These are phyloP conservation scores for Vitis hybrid DNA, from an alignment of 177 flowering plant genomes.

Conservation along the genomic window DNA sequence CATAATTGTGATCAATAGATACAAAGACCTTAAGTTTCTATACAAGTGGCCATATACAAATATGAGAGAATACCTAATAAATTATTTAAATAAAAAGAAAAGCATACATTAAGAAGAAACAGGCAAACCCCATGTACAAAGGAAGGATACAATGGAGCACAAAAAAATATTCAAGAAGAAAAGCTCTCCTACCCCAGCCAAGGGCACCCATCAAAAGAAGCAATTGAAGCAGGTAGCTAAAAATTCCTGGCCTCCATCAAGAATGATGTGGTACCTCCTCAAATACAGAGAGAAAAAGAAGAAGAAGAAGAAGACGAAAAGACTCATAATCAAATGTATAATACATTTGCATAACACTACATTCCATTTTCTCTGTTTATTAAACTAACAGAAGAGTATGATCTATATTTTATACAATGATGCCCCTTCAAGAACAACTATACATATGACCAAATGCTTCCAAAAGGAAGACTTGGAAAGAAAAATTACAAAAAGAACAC, in stretches of 20 bases:
- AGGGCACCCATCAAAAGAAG: background rate
- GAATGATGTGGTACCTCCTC: slow-evolving; percentile 4
- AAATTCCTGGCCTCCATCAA: slow-evolving; percentile 1
- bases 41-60: too few species aligned
- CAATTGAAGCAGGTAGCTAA: background rate
- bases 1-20: too few species aligned
- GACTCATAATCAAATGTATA: background rate
- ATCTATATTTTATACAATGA: background rate
- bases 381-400: background rate
- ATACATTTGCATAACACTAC: background rate
- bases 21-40: too few species aligned
- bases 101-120: too few species aligned
- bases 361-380: background rate
- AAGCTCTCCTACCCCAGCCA: background rate
- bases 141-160: too few species aligned
- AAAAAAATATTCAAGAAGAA: background rate
- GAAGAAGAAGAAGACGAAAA: background rate
- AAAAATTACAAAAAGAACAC: background rate
- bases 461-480: background rate
- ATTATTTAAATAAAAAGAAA: too few species aligned
- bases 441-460: slow-evolving; percentile 1
- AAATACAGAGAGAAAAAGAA: background rate
- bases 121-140: too few species aligned
- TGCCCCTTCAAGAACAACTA: background rate
- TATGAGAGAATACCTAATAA: too few species aligned